Evolutionary conservation across 352 stramenopile species (phyloP).

Genomic region (Lagenidium giganteum): DNA sequence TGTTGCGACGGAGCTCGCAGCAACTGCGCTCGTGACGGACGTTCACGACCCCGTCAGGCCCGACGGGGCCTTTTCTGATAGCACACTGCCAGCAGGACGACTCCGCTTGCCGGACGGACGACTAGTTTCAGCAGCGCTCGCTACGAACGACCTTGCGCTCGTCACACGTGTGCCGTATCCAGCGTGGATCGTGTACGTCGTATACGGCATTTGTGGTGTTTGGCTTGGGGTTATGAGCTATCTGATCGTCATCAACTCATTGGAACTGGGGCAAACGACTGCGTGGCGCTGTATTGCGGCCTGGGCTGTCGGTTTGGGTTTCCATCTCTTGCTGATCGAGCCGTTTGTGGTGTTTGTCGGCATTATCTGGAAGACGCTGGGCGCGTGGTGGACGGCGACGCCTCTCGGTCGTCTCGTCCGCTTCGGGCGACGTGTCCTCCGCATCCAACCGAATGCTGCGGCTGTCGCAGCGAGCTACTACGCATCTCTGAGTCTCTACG

Average conservation of each 20-base stretch:
- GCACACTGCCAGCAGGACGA: constrained; percentile 1
- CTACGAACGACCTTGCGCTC: constrained; percentile 2
- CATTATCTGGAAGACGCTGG: constrained; percentile 46
- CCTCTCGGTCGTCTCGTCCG: constrained; percentile 33
- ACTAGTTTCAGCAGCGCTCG: too few relatives aligned
- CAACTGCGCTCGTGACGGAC: constrained; percentile 3
- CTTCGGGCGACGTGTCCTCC: constrained; percentile 36
- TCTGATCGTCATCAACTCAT: constrained; percentile 32
- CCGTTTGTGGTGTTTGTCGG: constrained; percentile 38
- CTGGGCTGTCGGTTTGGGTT: constrained; percentile 33
- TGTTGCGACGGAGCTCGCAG: constrained; percentile 40
- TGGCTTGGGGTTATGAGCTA: constrained; percentile 43
- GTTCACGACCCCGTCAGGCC: too few relatives aligned
- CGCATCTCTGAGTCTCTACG: constrained; percentile 58
- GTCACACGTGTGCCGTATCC: constrained; percentile 50
- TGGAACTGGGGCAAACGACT: constrained; percentile 36
- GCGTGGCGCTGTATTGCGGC: constrained; percentile 49
- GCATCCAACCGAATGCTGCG: constrained; percentile 33
- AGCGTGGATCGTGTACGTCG: constrained; percentile 50
- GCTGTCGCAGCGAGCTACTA: constrained; percentile 23
- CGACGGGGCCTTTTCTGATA: too few relatives aligned
- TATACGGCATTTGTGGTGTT: constrained; percentile 32
- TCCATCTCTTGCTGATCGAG: constrained; percentile 51
- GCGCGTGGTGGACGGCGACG: constrained; percentile 50
- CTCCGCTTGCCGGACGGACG: background rate